Conservation (phyloP, 2,329 filamentous ascomycete genomes). For the Boeremia lycopersici region DNA sequence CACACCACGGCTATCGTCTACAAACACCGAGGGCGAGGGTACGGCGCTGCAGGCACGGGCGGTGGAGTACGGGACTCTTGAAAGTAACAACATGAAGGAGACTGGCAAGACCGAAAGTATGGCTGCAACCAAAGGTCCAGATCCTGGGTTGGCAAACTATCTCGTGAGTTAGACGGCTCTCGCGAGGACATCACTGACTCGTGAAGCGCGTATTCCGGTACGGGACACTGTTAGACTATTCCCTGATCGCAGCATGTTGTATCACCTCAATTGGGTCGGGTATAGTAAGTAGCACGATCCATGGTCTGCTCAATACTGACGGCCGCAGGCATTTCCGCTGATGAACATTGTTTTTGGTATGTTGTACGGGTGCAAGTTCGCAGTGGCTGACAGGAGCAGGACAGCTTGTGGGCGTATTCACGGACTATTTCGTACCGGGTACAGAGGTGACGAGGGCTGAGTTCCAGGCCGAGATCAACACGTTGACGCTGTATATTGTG, state of each 20-base stretch:
- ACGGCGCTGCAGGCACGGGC: neutral
- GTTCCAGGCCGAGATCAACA: slow-evolving; percentile 59
- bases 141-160: neutral
- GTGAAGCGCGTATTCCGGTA: slow-evolving; percentile 41
- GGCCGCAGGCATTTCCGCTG: slow-evolving; percentile 50
- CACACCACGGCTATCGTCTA: neutral
- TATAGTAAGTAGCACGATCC: slow-evolving; percentile 17
- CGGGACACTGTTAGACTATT: slow-evolving; percentile 39
- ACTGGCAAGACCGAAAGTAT: too few species aligned
- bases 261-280: slow-evolving; percentile 45
- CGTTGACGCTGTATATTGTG: slow-evolving; percentile 35
- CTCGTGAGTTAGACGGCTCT: neutral
- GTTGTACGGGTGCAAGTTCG: neutral
- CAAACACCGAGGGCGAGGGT: neutral
- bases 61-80: neutral
- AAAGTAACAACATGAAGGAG: neutral
- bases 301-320: neutral
- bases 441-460: slow-evolving; percentile 52
- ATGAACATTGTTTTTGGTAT: slow-evolving; percentile 66
- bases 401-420: slow-evolving; percentile 59
- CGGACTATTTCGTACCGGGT: slow-evolving; percentile 58
- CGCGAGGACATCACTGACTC: neutral
- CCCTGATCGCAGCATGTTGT: slow-evolving; percentile 33
- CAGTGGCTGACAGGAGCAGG: slow-evolving; percentile 23
- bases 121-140: neutral